A percentile compares a stretch with the other conserved stretches of the same genome.
These are phyloP conservation scores for Oxyria digyna DNA, from an alignment of 148 eudicot genomes.

Conservation along the genomic window DNA sequence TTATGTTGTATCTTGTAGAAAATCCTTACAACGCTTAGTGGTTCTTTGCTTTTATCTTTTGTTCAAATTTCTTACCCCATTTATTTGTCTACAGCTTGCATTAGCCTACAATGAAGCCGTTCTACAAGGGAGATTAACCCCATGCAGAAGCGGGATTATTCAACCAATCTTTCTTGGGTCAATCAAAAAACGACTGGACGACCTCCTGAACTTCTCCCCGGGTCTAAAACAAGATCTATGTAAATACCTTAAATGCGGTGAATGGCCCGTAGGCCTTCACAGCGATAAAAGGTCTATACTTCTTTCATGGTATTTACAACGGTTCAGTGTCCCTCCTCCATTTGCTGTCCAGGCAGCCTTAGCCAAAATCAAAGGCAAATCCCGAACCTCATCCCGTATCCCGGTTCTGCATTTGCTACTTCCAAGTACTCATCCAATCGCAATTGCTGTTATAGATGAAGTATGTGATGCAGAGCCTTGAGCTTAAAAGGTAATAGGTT, in stretches of 20 bases:
- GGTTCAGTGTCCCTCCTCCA: slow-evolving; percentile 71
- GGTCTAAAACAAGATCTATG: slow-evolving; percentile 23
- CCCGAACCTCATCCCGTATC: slow-evolving; percentile 21
- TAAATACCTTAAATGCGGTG: slow-evolving; percentile 42
- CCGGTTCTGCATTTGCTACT: slow-evolving; percentile 60
- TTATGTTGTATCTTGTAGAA: too few relatives aligned
- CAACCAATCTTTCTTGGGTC: slow-evolving; percentile 72
- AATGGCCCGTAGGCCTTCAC: slow-evolving; percentile 45
- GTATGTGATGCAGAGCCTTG: background rate
- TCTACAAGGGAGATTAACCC: slow-evolving; percentile 35
- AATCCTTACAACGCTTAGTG: too few relatives aligned
- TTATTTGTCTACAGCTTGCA: slow-evolving; percentile 47
- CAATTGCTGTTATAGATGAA: slow-evolving; percentile 40
- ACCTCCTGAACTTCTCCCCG: slow-evolving; percentile 28
- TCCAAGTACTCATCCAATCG: slow-evolving; percentile 48
- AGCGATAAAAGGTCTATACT: slow-evolving; percentile 25
- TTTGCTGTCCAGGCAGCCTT: slow-evolving; percentile 26
- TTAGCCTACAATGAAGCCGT: slow-evolving; percentile 76
- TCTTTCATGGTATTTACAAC: slow-evolving; percentile 88
- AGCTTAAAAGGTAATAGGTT: background rate
- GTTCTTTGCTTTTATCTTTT: background rate
- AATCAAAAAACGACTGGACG: slow-evolving; percentile 63
- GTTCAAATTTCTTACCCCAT: background rate
- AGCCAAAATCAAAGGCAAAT: slow-evolving; percentile 31
- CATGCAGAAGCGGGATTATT: slow-evolving; percentile 53